These are phyloP conservation scores for Galerina sulciceps DNA, from an alignment of 768 basidiomycete species.

Conservation along the genomic window DNA sequence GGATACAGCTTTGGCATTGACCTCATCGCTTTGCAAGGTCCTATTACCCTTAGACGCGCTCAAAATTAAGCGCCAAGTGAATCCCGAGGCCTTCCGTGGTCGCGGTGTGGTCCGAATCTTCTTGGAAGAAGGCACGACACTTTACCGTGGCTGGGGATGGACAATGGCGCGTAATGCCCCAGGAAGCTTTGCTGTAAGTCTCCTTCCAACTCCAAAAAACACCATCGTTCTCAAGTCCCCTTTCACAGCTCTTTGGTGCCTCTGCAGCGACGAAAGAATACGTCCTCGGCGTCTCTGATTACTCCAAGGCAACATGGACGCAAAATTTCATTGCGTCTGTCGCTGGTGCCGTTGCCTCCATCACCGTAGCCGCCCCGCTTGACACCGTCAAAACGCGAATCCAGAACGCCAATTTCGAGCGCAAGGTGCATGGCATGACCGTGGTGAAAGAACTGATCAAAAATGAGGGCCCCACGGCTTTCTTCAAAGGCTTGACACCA, in stretches of 20 bases:
- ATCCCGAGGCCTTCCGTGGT: slow-evolving; percentile 97
- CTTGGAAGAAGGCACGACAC: slow-evolving; percentile 85
- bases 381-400: slow-evolving; percentile 98
- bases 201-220: neutral
- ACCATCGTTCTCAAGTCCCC: neutral
- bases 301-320: slow-evolving; percentile 92
- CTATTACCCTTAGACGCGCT: slow-evolving; percentile 96
- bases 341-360: slow-evolving; percentile 92
- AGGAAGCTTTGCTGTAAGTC: slow-evolving; percentile 87
- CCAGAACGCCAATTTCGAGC: slow-evolving; percentile 97
- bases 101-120: slow-evolving; percentile 90
- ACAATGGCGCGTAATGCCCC: slow-evolving; percentile 98
- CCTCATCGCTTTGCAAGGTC: slow-evolving; percentile 46
- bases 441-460: slow-evolving; percentile 86
- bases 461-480: slow-evolving; percentile 81
- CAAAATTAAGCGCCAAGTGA: slow-evolving; percentile 98
- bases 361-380: slow-evolving; percentile 94
- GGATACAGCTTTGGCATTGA: neutral
- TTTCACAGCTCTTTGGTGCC: slow-evolving; percentile 89
- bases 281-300: slow-evolving; percentile 85
- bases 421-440: slow-evolving; percentile 76
- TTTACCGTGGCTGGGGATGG: slow-evolving; percentile 99
- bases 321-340: slow-evolving; percentile 98
- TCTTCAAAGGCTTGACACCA: slow-evolving; percentile 97
- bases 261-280: slow-evolving; percentile 96